Conservation (phyloP, 1,139 yeast species). For the Hyphopichia buzzinii region DNA sequence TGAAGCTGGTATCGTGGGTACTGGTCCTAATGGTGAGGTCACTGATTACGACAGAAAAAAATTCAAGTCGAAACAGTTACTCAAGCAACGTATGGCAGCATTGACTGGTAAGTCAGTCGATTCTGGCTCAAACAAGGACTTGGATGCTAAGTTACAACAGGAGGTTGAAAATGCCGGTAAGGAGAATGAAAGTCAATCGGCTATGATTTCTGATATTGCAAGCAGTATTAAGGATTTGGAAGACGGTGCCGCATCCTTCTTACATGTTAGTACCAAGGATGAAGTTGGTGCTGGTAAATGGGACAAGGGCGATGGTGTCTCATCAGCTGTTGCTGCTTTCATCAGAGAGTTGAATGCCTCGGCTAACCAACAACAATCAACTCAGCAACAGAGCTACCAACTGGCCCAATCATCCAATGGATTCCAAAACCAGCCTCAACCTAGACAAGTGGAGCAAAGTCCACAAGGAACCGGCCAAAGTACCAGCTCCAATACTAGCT, state of each 20-base stretch:
- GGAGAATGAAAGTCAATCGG: constrained; percentile 55
- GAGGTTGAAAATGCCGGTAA: constrained; percentile 53
- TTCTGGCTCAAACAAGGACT: constrained; percentile 42
- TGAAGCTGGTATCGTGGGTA: constrained; percentile 60
- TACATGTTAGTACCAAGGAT: constrained; percentile 43
- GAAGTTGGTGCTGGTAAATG: constrained; percentile 68
- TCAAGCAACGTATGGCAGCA: constrained; percentile 87
- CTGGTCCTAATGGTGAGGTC: constrained; percentile 81
- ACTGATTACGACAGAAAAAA: constrained; percentile 80
- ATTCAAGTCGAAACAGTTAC: constrained; percentile 72
- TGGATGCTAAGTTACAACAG: constrained; percentile 55
- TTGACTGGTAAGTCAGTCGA: constrained; percentile 69
- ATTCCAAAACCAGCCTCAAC: constrained; percentile 1
- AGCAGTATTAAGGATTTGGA: constrained; percentile 71
- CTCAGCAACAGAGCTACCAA: constrained; percentile 3
- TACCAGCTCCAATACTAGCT: constrained; percentile 11
- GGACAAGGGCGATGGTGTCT: constrained; percentile 83
- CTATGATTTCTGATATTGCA: constrained; percentile 70
- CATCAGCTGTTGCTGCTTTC: constrained; percentile 59
- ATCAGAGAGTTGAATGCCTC: constrained; percentile 50
- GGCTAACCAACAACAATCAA: constrained; percentile 6
- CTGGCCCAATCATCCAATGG: constrained; percentile 2
- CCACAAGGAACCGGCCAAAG: constrained; percentile 10
- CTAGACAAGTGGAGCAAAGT: constrained; percentile 3
- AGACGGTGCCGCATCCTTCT: constrained; percentile 50